phyloP scores from a whole-genome alignment of 306 rosid genomes.

The Crotalaria pallida region DNA sequence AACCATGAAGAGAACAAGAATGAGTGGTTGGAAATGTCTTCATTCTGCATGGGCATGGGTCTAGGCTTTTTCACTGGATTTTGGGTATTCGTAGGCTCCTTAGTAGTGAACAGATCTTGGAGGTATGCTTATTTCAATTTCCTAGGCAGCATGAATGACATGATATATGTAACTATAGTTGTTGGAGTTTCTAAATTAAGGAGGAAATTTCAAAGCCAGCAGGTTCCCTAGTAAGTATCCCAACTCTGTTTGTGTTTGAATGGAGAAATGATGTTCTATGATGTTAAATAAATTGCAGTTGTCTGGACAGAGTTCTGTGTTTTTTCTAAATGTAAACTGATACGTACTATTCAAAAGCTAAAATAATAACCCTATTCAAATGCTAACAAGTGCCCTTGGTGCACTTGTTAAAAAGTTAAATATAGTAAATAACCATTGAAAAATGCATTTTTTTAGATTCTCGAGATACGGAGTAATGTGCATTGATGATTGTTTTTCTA shows the following conservation, averaged over 20 bases:
- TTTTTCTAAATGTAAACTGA: too few relatives aligned
- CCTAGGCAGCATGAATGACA: neutral
- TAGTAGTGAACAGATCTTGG: slow-evolving; percentile 5
- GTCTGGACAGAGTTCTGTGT: too few relatives aligned
- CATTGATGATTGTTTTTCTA: too few relatives aligned
- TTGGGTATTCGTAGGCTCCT: neutral
- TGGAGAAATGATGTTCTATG: too few relatives aligned
- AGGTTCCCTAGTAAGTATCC: neutral
- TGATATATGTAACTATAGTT: slow-evolving; percentile 13
- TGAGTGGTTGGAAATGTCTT: neutral
- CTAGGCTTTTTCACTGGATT: neutral
- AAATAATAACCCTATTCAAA: too few relatives aligned
- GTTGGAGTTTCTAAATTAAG: neutral
- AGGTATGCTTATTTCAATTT: slow-evolving; percentile 24
- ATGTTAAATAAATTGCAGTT: too few relatives aligned
- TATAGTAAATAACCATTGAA: too few relatives aligned
- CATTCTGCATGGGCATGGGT: slow-evolving; percentile 3
- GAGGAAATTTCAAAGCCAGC: neutral
- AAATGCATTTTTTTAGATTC: too few relatives aligned
- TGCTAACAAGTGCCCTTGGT: too few relatives aligned
- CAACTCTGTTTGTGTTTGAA: neutral
- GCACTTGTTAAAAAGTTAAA: too few relatives aligned
- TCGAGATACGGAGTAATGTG: too few relatives aligned
- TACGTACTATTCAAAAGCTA: too few relatives aligned
- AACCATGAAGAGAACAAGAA: neutral